Evolutionary conservation across 2,329 filamentous ascomycete genomes (phyloP), one percentile per base, ranked within the genome.

Genomic region (Microcyclospora pomicola): DNA sequence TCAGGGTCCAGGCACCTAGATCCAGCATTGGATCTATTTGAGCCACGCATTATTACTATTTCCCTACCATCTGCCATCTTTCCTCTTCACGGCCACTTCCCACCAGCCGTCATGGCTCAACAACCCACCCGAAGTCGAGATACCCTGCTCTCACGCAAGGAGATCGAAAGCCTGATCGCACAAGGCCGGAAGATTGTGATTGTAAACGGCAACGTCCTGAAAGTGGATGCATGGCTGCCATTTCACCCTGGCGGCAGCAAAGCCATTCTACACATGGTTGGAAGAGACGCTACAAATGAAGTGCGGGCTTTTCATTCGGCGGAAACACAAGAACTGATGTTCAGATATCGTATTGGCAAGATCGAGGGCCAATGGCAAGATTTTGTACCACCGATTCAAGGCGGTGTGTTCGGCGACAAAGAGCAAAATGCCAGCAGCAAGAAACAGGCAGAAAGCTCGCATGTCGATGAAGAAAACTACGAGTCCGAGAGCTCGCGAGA

Each of bases 241-340:
- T 95, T 82, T 54, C 91, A 96, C 54, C 91, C 91, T 10, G 91
- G 91, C 40, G 91, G 91, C 49, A 79, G 88, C 52, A 91, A 86
- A 62, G 75, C 88, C 38, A 92, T 98, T 47, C 68, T 76, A 57
- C 91, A 98, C 57, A 91, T 95, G 85, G 75, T 96, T 43, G 57
- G 57, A 19, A 46, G 57, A 49, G 56, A 60, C 45, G 88, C 85
- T 36, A 95, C 88, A 9, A 87, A 95, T 59, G 91, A 96, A 62
- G 79, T 96, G 44, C 84, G 80, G 59, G 83, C 80, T 84, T 95
- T 95, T 27, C 91, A 98, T 60, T 95, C 88, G 1, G 50, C 65
- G 31, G 81, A 87, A 54, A 79, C 91, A 12, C 75, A 75, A 50
- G 60, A 75, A 41, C 74, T 75, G 50, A 95, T 95, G 84, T 62